Conservation (phyloP, 2,329 filamentous ascomycete genomes). For the Elsinoe batatas region DNA sequence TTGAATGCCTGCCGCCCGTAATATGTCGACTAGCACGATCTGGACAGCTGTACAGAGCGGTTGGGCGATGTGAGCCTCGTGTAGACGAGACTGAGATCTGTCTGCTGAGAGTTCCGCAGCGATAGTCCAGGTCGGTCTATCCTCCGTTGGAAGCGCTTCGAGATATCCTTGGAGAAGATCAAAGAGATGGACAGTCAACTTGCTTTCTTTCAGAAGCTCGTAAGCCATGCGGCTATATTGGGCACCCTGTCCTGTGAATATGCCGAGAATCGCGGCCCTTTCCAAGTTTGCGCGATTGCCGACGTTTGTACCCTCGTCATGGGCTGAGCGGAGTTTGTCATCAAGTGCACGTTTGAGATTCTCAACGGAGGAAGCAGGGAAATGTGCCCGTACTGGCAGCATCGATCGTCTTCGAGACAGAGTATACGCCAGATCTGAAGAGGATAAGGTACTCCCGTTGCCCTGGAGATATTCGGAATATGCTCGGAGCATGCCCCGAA, state of each 20-base stretch:
- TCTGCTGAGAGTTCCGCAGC: background rate
- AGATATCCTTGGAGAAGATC: background rate
- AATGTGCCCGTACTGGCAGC: background rate
- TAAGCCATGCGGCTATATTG: slow-evolving; percentile 25
- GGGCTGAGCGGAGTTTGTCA: background rate
- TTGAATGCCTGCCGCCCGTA: slow-evolving; percentile 21
- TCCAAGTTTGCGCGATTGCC: background rate
- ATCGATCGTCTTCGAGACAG: background rate
- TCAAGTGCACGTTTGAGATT: background rate
- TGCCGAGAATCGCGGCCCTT: slow-evolving; percentile 6
- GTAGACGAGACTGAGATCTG: background rate
- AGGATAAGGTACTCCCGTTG: background rate
- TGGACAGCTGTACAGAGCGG: slow-evolving; percentile 47
- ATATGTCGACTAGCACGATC: slow-evolving; percentile 36
- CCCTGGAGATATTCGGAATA: background rate
- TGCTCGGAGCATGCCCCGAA: background rate
- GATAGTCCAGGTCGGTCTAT: background rate
- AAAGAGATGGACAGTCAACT: background rate
- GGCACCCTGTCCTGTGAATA: slow-evolving; percentile 31
- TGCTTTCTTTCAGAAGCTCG: slow-evolving; percentile 19
- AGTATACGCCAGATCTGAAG: background rate
- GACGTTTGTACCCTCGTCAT: background rate
- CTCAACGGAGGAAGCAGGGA: background rate
- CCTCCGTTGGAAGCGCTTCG: background rate
- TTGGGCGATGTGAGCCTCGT: slow-evolving; percentile 28